Evolutionary conservation across 306 rosid genomes (phyloP).

Genomic region (Malus sylvestris): DNA sequence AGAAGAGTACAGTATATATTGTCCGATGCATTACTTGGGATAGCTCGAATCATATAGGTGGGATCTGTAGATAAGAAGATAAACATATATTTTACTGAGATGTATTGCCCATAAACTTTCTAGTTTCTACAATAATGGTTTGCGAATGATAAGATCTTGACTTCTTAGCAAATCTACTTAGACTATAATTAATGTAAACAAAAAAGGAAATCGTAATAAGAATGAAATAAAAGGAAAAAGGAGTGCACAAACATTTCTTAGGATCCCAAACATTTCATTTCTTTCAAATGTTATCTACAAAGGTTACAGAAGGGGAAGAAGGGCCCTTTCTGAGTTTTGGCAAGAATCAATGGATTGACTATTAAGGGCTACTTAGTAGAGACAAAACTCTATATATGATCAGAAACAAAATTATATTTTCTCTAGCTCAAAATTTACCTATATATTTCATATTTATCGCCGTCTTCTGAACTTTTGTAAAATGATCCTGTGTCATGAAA

Average conservation of each 20-base stretch:
- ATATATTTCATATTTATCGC: conserved; percentile 77
- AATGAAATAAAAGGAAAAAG: not conserved
- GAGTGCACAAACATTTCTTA: not conserved
- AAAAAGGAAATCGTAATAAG: not conserved
- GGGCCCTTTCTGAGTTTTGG: not conserved
- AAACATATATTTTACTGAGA: not conserved
- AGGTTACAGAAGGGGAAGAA: not conserved
- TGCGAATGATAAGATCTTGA: not conserved
- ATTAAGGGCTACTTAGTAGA: not conserved
- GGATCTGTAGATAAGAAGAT: conserved; percentile 61
- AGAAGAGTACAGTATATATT: conserved; percentile 93
- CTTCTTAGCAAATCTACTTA: not conserved
- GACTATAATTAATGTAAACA: not conserved
- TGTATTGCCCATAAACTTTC: not conserved
- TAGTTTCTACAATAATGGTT: not conserved
- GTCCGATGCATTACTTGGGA: conserved; percentile 97
- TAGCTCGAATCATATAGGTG: conserved; percentile 94
- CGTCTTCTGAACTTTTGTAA: conserved; percentile 53
- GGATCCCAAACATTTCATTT: not conserved
- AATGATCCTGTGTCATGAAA: conserved; percentile 54
- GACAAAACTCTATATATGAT: not conserved
- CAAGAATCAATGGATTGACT: not conserved
- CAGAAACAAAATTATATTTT: not conserved
- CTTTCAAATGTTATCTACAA: too few species aligned
- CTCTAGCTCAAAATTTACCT: conserved; percentile 40